A percentile compares a stretch with the other conserved stretches of the same genome.
phyloP scores from a whole-genome alignment of 1,284 basidiomycete genomes.

The Ustilago shanxiensis region DNA sequence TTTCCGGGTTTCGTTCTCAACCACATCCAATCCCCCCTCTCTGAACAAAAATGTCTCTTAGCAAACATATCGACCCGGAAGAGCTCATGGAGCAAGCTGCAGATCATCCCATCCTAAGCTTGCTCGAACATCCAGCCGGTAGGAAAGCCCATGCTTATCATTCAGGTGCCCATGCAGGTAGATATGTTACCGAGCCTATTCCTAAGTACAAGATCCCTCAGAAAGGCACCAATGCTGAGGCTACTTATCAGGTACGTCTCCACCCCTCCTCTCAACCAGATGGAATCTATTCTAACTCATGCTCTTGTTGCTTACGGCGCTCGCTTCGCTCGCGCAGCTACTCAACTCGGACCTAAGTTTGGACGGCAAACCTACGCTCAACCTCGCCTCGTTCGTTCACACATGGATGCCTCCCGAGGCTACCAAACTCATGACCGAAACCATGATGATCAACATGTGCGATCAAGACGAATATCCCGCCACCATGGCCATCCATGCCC shows the following conservation, averaged over 20 bases:
- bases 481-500: slow-evolving; percentile 66
- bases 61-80: slow-evolving; percentile 65
- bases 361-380: slow-evolving; percentile 82
- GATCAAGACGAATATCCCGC: slow-evolving; percentile 90
- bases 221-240: slow-evolving; percentile 70
- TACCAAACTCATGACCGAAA: slow-evolving; percentile 72
- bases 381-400: slow-evolving; percentile 78
- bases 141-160: slow-evolving; percentile 28
- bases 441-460: slow-evolving; percentile 80
- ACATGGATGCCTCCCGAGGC: slow-evolving; percentile 75
- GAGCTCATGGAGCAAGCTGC: slow-evolving; percentile 56
- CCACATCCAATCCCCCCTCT: too few species aligned
- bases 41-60: slow-evolving; percentile 57
- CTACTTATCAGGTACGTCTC: slow-evolving; percentile 65
- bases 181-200: slow-evolving; percentile 63
- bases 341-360: slow-evolving; percentile 79
- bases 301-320: not conserved
- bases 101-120: slow-evolving; percentile 55
- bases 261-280: not conserved
- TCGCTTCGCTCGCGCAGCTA: slow-evolving; percentile 73
- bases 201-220: slow-evolving; percentile 72
- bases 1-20: too few species aligned
- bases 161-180: slow-evolving; percentile 53
- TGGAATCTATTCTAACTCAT: too few species aligned
- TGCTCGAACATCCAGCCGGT: slow-evolving; percentile 46